Base-by-base conservation (phyloP, 495 filamentous ascomycete genomes). In the Neurospora sublineolata region DNA sequence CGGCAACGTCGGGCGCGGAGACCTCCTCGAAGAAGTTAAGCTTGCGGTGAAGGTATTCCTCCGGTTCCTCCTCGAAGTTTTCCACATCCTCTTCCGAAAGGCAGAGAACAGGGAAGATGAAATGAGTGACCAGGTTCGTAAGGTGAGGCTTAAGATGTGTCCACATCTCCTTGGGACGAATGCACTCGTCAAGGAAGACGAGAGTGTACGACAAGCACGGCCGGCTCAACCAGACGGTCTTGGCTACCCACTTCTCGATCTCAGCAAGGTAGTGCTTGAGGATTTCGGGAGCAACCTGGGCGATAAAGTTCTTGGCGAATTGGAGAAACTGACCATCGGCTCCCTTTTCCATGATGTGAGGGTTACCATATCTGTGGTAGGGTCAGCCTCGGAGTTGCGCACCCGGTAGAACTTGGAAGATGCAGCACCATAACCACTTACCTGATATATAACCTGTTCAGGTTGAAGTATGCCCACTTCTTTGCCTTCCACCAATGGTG, bases 401-500 rank as follows among this genome's bases (percentile, higher is more conserved):
- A 58, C 46, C 69, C 42, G 37, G 23, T 16, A 18, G 40, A 38
- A 4, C 16, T 27, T 8, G 44, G 3, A 8, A 20, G 68, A 72
- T 44, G 70, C 7, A 38, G 20, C 7, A 20, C 6, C 20, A 46
- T 18, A 41, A 52, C 30, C 16, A 41, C 87, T 60, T 84, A 94
- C 92, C 94, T 87, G 72, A 97, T 94, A 80, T 94, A 99, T 12
- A 98, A 87, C 74, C 95, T 87, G 81, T 99, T 99, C 70, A 99
- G 84, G 82, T 97, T 98, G 75, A 93, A 94, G 79, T 97, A 98
- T 7, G 94, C 91, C 96, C 95, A 98, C 81, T 98, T 99, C 91
- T 98, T 99, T 69, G 93, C 92, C 86, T 98, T 99, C 94, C 95
- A 99, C 94, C 95, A 99, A 79, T 97, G 93, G 79, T 97, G 94